These are phyloP conservation scores for Pinus tabuliformis DNA, from an alignment of 75 land plant species.

Conservation along the genomic window DNA sequence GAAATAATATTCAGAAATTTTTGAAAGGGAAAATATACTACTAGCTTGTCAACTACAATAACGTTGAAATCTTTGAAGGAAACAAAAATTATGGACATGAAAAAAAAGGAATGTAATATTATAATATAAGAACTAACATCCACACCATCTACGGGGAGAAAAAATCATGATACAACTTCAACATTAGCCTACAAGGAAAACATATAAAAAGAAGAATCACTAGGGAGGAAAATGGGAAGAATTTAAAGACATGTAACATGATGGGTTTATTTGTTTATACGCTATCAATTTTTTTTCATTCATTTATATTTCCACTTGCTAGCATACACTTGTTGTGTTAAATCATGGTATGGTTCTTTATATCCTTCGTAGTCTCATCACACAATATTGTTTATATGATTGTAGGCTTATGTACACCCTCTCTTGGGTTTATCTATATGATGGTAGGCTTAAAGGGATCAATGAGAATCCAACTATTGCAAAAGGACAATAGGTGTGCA, in stretches of 20 bases:
- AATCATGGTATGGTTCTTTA: too few relatives aligned
- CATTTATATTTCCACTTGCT: too few relatives aligned
- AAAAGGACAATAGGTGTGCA: slow-evolving; percentile 75
- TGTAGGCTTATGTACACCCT: slow-evolving; percentile 61
- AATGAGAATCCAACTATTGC: slow-evolving; percentile 74
- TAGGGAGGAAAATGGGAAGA: slow-evolving; percentile 76
- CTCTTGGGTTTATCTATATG: too few relatives aligned
- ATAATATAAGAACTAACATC: slow-evolving; percentile 70
- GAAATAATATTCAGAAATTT: slow-evolving; percentile 38
- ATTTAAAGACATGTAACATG: slow-evolving; percentile 63
- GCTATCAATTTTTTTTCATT: too few relatives aligned
- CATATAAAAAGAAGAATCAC: slow-evolving; percentile 44
- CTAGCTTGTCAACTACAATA: slow-evolving; percentile 23
- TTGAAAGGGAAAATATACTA: slow-evolving; percentile 23
- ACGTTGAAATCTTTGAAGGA: slow-evolving; percentile 48
- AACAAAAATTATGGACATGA: slow-evolving; percentile 56
- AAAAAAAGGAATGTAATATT: slow-evolving; percentile 61
- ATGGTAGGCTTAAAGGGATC: slow-evolving; percentile 48
- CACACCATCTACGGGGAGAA: slow-evolving; percentile 38
- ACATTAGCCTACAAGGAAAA: slow-evolving; percentile 28
- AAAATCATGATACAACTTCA: slow-evolving; percentile 23
- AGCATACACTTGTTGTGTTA: too few relatives aligned
- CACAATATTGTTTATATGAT: neutral
- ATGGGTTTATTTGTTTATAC: too few relatives aligned
- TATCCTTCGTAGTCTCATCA: too few relatives aligned